Base-by-base conservation (phyloP, 2,329 filamentous ascomycete genomes). In the Pseudogymnoascus sp. region DNA sequence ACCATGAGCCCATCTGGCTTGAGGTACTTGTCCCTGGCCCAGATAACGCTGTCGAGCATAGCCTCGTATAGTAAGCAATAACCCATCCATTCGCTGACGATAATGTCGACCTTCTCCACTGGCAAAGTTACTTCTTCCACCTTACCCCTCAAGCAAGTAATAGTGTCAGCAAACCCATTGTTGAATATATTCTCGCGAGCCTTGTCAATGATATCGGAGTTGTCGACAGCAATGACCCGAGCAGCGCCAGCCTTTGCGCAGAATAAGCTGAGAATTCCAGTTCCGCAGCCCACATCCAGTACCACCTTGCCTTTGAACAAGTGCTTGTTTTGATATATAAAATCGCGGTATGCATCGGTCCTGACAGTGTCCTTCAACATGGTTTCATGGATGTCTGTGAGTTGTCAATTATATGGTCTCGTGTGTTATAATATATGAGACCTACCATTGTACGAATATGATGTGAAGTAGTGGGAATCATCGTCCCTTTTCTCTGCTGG, bases 71-170 rank as follows among this genome's bases (percentile, higher is more conserved):
- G 82, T 17, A 97, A 82, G 67, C 88, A 90, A 74, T 97, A 97
- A 31, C 93, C 93, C 93, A 97, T 97, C 93, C 93, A 97, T 75
- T 97, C 93, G 65, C 90, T 96, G 65, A 97, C 88, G 72, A 97
- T 96, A 71, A 97, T 88, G 76, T 97, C 93, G 53, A 97, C 93
- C 71, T 93, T 80, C 62, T 86, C 80, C 7, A 93, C 88, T 1
- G 90, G 92, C 21, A 92, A 82, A 63, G 77, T 81, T 63, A 96
- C 89, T 68, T 97, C 92, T 75, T 97, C 93, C 65, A 97, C 90
- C 71, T 91, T 90, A 38, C 93, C 93, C 67, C 88, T 85, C 59
- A 96, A 79, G 70, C 90, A 91, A 46, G 88, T 91, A 71, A 97
- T 91, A 23, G 82, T 81, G 69, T 87, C 80, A 26, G 84, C 82